Base-by-base conservation (phyloP, 1,284 basidiomycete genomes). In the Tylopilus sp. region DNA sequence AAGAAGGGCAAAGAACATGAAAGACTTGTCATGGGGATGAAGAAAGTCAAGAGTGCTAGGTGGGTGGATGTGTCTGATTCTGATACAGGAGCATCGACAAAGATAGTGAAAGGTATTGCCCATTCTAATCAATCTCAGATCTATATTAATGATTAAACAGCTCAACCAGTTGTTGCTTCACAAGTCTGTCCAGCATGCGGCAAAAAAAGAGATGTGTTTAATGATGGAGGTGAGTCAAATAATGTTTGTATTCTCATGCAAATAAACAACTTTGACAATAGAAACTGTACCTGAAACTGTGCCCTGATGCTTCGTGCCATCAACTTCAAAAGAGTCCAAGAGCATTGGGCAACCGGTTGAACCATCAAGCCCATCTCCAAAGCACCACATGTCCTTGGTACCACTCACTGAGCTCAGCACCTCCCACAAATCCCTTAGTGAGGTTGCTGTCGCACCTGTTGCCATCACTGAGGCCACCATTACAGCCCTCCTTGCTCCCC, bases 91-190 rank as follows among this genome's bases (percentile, higher is more conserved):
- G 14, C 21, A 24, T 24, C 21, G 21, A 24, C 21, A 24, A 24
- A 48, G 26, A 48, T 39, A 21, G 24, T 44, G 26, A 42, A 48
- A 48, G 39, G 39, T 43, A 42, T 7, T 21, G 26, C 36, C 20
- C 6, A 17, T 31, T 7, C 2, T 29, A 24, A 38, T 11, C 24
- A 15, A 30, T 46, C 28, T 31, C 21, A 24, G 30, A 31, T 8
- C 21, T 5, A 2, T 31, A 31, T 29, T 43, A 20, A 43, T 29
- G 9, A 31, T 10, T 3, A 31, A 14, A 31, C 18, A 21, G 41
- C 30, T 15, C 41, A 5, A 43, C 12, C 29, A 20, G 30, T 31
- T 12, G 21, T 24, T 24, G 21, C 21, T 24, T 21, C 30, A 2
- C 7, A 21, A 31, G 20, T 31, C 8, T 1, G 18, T 43, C 41